A percentile compares a stretch with the other conserved stretches of the same genome.
phyloP scores from a whole-genome alignment of 352 stramenopile species.

The Pythium dissimile region DNA sequence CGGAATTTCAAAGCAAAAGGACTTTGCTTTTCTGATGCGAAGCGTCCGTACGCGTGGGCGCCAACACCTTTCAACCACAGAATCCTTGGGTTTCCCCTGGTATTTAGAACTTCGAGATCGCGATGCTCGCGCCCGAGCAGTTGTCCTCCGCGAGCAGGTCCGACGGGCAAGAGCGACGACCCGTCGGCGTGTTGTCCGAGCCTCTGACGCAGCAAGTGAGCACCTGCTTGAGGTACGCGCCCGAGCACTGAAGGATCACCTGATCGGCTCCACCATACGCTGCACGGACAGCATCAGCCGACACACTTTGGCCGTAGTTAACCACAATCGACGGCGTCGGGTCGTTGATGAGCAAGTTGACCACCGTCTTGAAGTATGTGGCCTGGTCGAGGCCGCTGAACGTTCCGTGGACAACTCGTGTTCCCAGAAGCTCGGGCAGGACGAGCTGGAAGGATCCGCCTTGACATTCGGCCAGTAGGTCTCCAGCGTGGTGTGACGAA shows the following conservation, averaged over 20 bases:
- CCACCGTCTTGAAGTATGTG: slow-evolving; percentile 73
- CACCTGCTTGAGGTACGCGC: slow-evolving; percentile 50
- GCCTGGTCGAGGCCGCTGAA: slow-evolving; percentile 80
- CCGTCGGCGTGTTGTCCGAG: slow-evolving; percentile 38
- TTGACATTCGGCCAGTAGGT: slow-evolving; percentile 86
- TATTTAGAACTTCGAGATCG: slow-evolving; percentile 24
- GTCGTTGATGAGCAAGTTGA: slow-evolving; percentile 63
- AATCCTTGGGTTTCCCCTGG: neutral
- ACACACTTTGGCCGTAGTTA: slow-evolving; percentile 45
- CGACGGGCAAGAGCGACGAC: slow-evolving; percentile 34
- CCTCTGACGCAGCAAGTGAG: slow-evolving; percentile 71
- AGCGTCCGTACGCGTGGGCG: slow-evolving; percentile 84
- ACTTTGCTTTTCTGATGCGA: slow-evolving; percentile 33
- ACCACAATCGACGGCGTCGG: slow-evolving; percentile 50
- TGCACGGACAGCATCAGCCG: slow-evolving; percentile 31
- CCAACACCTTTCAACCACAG: slow-evolving; percentile 84
- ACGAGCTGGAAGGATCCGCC: slow-evolving; percentile 28
- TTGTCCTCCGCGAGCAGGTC: slow-evolving; percentile 65
- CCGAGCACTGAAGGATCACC: slow-evolving; percentile 32
- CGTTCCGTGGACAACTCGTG: slow-evolving; percentile 93
- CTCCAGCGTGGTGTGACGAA: slow-evolving; percentile 56
- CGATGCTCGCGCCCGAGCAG: slow-evolving; percentile 36
- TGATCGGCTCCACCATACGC: slow-evolving; percentile 11
- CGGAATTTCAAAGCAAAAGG: too few species aligned
- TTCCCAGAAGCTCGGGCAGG: slow-evolving; percentile 84